These are phyloP conservation scores for Chlamydomonas reinhardtii DNA, from an alignment of 163 green algal genomes.

Conservation along the genomic window DNA sequence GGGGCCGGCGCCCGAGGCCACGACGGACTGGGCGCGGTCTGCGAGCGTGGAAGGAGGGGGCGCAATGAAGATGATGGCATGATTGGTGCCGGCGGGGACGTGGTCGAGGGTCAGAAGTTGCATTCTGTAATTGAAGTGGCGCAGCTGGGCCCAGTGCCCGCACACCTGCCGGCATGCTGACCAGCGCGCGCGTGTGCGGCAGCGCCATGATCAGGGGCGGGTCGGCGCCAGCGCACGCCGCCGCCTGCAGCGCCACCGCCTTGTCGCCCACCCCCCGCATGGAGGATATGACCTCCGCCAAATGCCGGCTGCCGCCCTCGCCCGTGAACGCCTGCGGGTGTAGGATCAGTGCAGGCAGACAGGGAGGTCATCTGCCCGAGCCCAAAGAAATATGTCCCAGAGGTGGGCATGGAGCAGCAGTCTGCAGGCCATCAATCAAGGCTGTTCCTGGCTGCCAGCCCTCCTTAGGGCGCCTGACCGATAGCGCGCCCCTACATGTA, in stretches of 20 bases:
- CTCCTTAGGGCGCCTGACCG: too few species aligned
- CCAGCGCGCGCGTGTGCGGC: slow-evolving; percentile 72
- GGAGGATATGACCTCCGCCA: background rate
- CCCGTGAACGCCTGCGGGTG: slow-evolving; percentile 11
- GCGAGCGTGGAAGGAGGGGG: background rate
- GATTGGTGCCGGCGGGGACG: background rate
- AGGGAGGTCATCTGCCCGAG: too few species aligned
- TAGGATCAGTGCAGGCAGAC: background rate
- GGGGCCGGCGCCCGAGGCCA: background rate
- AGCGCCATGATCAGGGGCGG: slow-evolving; percentile 71
- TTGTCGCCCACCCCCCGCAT: slow-evolving; percentile 31
- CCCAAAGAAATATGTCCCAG: too few species aligned
- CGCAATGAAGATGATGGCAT: too few species aligned
- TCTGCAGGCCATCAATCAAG: too few species aligned
- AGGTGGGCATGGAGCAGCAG: too few species aligned
- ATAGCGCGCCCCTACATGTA: too few species aligned
- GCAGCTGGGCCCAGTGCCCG: too few species aligned
- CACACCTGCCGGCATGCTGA: background rate
- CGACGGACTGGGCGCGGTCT: background rate
- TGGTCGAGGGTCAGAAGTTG: too few species aligned
- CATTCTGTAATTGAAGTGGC: too few species aligned
- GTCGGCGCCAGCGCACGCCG: slow-evolving; percentile 70
- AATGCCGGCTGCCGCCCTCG: background rate
- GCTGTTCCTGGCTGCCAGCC: too few species aligned
- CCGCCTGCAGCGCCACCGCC: slow-evolving; percentile 60